Base-by-base conservation (phyloP, 2,329 filamentous ascomycete species). In the Talaromyces sp. region DNA sequence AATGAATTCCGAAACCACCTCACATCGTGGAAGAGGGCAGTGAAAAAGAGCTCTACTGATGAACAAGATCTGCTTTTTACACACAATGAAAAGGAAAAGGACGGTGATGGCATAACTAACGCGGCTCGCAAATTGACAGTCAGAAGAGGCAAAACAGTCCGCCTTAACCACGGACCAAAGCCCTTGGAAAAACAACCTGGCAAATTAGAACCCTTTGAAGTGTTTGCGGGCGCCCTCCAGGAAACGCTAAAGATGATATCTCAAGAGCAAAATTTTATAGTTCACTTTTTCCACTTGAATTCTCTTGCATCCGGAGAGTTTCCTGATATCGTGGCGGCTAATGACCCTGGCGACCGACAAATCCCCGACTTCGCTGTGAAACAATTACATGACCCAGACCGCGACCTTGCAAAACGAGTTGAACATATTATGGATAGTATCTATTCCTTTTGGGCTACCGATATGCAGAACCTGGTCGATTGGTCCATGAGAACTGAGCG, bases 281-380 rank as follows among this genome's bases (percentile, higher is more conserved):
- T 96, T n/a, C 91, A 96, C 67, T 95, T 97, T 74, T 98, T 98
- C 82, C 93, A 98, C 68, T 86, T 95, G 27, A 90, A 89, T n/a
- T 96, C 91, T 1, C 81, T 93, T 29, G 88, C 92, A 68, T 88
- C 86, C 38, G 77, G 84, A 17, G 93, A 97, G 70, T 98, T 97
- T 70, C 83, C 89, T 1, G 95, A 98, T 65, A 84, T 88, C 2
- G 88, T 97, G 19, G 81, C 84, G 21, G 82, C 84, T 2, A 81
- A 81, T 1, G 78, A 83, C 26, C 91, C 92, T 7, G 84, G 86
- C 49, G 82, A 87, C 41, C 86, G 93, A 53, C 82, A 82, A 49
- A 86, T 89, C 24, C 87, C 87, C 17, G 90, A 96, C 68, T 77
- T 97, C 43, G 87, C 83, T 68, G 81, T 86, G 38, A 87, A 88